Evolutionary conservation across 148 eudicot species (phyloP), one percentile per base, ranked within the genome.

Genomic region (Rhododendron griersonianum): DNA sequence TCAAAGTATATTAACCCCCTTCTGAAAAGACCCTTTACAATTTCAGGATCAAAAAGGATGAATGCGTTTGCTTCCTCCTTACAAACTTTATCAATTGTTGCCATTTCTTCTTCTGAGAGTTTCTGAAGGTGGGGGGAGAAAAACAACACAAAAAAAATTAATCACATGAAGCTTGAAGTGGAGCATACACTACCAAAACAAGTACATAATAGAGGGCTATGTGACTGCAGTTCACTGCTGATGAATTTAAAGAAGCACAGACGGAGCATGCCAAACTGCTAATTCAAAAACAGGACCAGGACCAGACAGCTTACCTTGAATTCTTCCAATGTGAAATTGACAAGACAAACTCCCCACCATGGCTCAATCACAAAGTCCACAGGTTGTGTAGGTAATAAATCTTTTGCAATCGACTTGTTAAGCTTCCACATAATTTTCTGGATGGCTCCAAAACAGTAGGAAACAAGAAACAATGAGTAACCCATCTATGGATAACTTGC

Each of bases 351-450:
- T 89, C 95, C 98, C 99, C 99, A 97, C 99, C 99, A 97, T 81
- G 98, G 98, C 86, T 97, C 99, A 78, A 95, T 93, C 39, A 87
- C 89, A 87, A 97, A 92, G 85, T 95, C 95, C 88, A 93, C 99
- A 45, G 99, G 98, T 80, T 94, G 94, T 82, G 91, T 88, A 18
- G 99, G 99, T 91, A 97, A 88, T 87, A 93, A 92, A 90, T 97
- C 99, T 90, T 94, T 97, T 41, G 96, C 99, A 82, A 97, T 97
- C 85, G 99, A 94, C 93, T 97, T 97, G 91, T 95, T 97, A 79
- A 97, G 92, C 91, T 97, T 97, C 99, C 99, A 97, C 98, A 95
- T 95, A 84, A 97, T 91, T 92, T 97, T 97, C 98, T 97, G 94
- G 88, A 92, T 81, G 89, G 90, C 91, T 88, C 93, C 89, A 91